Conservation (phyloP, 371 early-diverging fungal genomes). For the Zancudomyces culisetae region DNA sequence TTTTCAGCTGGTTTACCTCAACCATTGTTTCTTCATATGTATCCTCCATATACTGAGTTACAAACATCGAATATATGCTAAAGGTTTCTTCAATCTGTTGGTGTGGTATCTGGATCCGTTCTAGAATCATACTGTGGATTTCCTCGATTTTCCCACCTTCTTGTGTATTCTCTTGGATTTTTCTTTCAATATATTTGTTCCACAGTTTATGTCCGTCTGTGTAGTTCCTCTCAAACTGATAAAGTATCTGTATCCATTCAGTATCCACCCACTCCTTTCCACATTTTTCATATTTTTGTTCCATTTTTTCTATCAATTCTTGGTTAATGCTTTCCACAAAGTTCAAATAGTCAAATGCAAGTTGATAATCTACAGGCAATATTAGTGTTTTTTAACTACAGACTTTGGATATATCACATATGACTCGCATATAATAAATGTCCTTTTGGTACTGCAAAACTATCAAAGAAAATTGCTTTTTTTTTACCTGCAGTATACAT, state of each 20-base stretch:
- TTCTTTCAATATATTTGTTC: not conserved
- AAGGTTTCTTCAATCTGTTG: conserved; percentile 3
- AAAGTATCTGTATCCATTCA: not conserved
- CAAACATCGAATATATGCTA: conserved; percentile 3
- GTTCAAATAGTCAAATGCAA: not conserved
- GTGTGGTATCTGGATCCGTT: not conserved
- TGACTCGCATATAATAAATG: too few species aligned
- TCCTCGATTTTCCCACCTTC: not conserved
- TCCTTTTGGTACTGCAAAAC: too few species aligned
- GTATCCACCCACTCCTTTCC: not conserved
- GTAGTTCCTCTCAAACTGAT: not conserved
- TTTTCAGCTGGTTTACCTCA: conserved; percentile 1
- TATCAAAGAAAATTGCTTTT: too few species aligned
- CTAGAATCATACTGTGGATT: not conserved
- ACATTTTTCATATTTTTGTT: not conserved
- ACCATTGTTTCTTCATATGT: conserved; percentile 4
- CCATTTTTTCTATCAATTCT: not conserved
- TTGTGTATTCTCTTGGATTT: not conserved
- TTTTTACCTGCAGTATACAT: too few species aligned
- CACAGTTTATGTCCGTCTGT: not conserved
- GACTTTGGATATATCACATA: too few species aligned
- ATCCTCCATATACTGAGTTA: conserved; percentile 1
- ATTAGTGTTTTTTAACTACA: too few species aligned
- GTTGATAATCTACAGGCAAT: not conserved
- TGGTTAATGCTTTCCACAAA: not conserved